These are phyloP conservation scores for Phylloporus rhodoxanthus DNA, from an alignment of 768 basidiomycete species.

Conservation along the genomic window DNA sequence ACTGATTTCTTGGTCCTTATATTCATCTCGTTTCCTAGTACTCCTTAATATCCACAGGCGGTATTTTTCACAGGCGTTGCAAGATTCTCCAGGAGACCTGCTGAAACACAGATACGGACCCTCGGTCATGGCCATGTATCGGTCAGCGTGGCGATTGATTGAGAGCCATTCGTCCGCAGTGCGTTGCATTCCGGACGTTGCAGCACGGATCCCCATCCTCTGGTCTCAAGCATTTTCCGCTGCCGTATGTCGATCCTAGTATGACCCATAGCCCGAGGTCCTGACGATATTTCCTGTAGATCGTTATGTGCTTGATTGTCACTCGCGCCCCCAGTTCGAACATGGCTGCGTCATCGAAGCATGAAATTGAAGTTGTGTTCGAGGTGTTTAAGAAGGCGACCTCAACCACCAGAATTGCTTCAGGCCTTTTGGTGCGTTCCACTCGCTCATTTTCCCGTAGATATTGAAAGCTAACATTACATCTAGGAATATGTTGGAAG, in stretches of 20 bases:
- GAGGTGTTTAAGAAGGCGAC: slow-evolving; percentile 45
- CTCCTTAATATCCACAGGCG: slow-evolving; percentile 61
- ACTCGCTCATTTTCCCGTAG: neutral
- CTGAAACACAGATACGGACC: slow-evolving; percentile 58
- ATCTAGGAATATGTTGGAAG: slow-evolving; percentile 37
- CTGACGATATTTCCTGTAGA: slow-evolving; percentile 32
- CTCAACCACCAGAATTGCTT: slow-evolving; percentile 40
- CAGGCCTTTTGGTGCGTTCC: slow-evolving; percentile 37
- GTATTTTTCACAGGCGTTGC: slow-evolving; percentile 63
- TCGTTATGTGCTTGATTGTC: slow-evolving; percentile 53
- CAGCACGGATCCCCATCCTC: slow-evolving; percentile 43
- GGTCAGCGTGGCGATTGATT: slow-evolving; percentile 64
- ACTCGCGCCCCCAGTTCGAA: slow-evolving; percentile 45
- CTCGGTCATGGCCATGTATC: slow-evolving; percentile 68
- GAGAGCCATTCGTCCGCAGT: slow-evolving; percentile 43
- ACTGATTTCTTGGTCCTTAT: neutral
- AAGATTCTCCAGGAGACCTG: slow-evolving; percentile 51
- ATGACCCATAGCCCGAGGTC: neutral
- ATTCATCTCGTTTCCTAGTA: slow-evolving; percentile 31
- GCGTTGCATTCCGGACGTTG: slow-evolving; percentile 34
- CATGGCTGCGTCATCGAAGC: slow-evolving; percentile 42
- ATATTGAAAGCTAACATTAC: neutral
- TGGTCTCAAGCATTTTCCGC: slow-evolving; percentile 68
- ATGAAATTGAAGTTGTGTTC: slow-evolving; percentile 42
- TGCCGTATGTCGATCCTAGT: slow-evolving; percentile 39